Conservation (phyloP, 2,329 filamentous ascomycete genomes). For the Colletotrichum endophyticum region DNA sequence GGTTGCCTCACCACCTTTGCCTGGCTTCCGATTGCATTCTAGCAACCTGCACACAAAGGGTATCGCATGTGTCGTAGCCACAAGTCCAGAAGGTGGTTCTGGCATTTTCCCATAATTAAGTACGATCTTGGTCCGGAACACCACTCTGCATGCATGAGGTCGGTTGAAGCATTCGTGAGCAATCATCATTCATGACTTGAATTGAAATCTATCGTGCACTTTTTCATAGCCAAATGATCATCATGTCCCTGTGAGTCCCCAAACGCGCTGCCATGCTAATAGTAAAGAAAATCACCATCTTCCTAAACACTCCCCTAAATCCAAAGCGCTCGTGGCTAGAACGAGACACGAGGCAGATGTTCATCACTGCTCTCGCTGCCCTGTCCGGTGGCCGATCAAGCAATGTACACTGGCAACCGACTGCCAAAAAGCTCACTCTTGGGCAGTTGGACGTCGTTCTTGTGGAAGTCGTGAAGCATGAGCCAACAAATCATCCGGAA, state of each 20-base stretch:
- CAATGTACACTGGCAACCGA: constrained; percentile 58
- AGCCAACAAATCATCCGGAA: constrained; percentile 66
- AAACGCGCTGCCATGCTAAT: no score
- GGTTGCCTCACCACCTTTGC: background rate
- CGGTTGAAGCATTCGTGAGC: background rate
- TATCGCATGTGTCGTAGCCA: background rate
- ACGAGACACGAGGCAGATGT: no score
- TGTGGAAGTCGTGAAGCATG: constrained; percentile 61
- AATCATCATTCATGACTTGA: background rate
- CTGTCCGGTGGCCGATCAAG: no score
- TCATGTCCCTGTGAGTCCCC: background rate
- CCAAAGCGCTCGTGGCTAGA: no score
- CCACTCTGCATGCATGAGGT: background rate
- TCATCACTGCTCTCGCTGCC: no score
- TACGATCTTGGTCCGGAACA: background rate
- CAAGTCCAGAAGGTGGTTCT: background rate
- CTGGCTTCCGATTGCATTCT: background rate
- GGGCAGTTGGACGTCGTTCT: constrained; percentile 52
- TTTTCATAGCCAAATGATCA: background rate
- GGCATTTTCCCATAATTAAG: background rate
- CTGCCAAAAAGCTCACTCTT: constrained; percentile 60
- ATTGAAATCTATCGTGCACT: background rate
- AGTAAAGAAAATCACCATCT: no score
- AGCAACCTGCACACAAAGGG: background rate
- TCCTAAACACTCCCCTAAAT: no score